Conservation (phyloP, 805 yeast species). For the Wickerhamiella nectarea region DNA sequence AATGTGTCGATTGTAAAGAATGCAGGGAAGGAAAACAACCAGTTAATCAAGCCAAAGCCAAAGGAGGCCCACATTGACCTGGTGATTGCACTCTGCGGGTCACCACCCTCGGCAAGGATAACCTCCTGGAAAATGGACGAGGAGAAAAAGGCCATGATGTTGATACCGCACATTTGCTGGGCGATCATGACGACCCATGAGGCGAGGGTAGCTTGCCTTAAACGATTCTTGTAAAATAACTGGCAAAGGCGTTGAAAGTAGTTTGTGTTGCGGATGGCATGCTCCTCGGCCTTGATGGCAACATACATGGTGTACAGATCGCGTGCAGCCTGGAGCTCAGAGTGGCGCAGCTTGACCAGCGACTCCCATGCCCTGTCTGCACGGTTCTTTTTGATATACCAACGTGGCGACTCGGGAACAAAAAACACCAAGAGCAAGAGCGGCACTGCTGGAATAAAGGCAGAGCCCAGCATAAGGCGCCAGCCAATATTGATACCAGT, state of each 20-base stretch:
- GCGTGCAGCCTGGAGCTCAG: constrained; percentile 45
- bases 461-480: constrained; percentile 56
- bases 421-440: constrained; percentile 39
- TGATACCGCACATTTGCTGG: constrained; percentile 88
- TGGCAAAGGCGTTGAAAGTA: constrained; percentile 15
- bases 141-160: constrained; percentile 76
- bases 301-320: constrained; percentile 48
- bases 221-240: constrained; percentile 32
- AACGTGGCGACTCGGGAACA: constrained; percentile 60
- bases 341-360: constrained; percentile 33
- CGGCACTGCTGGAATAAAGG: constrained; percentile 40
- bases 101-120: constrained; percentile 31
- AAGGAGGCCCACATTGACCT: constrained; percentile 64
- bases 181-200: constrained; percentile 74
- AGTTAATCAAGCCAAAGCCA: constrained; percentile 77
- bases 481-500: constrained; percentile 37
- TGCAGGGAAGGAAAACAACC: constrained; percentile 72
- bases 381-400: constrained; percentile 44
- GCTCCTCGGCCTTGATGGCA: constrained; percentile 32
- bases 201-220: constrained; percentile 69
- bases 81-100: constrained; percentile 33
- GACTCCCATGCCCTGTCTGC: constrained; percentile 39
- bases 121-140: constrained; percentile 53
- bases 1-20: constrained; percentile 62
- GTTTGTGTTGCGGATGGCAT: constrained; percentile 35